Evolutionary conservation across 805 yeast genomes (phyloP).

Genomic region (Limtongia smithiae): DNA sequence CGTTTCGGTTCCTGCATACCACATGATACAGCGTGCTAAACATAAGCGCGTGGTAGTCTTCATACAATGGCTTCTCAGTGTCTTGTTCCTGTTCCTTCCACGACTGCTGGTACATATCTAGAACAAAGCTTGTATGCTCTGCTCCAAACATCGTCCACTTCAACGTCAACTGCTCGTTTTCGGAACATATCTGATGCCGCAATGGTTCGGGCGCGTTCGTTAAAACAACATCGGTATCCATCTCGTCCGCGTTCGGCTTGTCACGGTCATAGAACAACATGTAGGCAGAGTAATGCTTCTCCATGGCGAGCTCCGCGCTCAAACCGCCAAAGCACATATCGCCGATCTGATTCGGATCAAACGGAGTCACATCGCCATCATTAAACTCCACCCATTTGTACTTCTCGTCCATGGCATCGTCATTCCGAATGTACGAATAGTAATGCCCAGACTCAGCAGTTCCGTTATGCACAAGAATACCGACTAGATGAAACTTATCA

Average conservation of each 20-base stretch:
- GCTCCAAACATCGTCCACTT: slow-evolving; percentile 11
- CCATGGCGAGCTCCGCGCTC: slow-evolving; percentile 5
- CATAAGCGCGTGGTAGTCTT: slow-evolving; percentile 11
- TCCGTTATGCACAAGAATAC: slow-evolving; percentile 25
- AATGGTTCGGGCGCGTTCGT: neutral
- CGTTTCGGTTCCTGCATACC: slow-evolving; percentile 11
- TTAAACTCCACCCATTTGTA: slow-evolving; percentile 24
- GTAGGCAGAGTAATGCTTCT: slow-evolving; percentile 23
- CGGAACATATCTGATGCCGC: slow-evolving; percentile 7
- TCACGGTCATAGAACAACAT: slow-evolving; percentile 28
- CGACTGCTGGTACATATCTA: slow-evolving; percentile 2
- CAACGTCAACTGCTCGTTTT: slow-evolving; percentile 12
- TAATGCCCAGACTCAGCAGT: slow-evolving; percentile 29
- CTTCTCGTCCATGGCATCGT: neutral
- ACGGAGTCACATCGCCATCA: slow-evolving; percentile 20
- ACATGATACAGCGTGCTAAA: slow-evolving; percentile 17
- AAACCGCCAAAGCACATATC: slow-evolving; percentile 21
- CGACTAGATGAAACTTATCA: slow-evolving; percentile 16
- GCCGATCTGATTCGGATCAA: slow-evolving; percentile 17
- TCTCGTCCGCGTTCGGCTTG: neutral
- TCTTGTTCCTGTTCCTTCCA: neutral
- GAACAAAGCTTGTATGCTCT: slow-evolving; percentile 16
- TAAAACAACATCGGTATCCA: neutral
- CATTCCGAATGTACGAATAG: slow-evolving; percentile 21
- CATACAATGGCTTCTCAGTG: neutral